Percentiles rank a stretch among this genome's conserved stretches.
Conservation (phyloP, 306 rosid genomes). For the Rubus idaeus region DNA sequence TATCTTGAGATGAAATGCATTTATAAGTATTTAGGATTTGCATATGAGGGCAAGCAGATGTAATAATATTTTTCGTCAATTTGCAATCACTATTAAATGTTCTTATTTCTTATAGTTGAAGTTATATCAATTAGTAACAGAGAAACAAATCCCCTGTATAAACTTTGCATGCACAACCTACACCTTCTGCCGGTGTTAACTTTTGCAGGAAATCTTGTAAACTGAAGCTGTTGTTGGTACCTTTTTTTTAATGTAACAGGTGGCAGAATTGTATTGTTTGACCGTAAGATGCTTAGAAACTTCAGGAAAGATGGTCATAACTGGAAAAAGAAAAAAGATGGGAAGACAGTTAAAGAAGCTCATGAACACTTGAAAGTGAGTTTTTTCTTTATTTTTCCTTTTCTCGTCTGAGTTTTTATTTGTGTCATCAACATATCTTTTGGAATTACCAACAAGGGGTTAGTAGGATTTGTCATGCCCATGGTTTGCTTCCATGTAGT, state of each 20-base stretch:
- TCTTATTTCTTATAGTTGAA: slow-evolving; percentile 10
- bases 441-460: background rate
- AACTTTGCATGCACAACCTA: slow-evolving; percentile 3
- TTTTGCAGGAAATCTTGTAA: background rate
- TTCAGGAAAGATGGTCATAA: slow-evolving; percentile 94
- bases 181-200: slow-evolving; percentile 14
- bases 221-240: background rate
- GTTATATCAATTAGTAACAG: slow-evolving; percentile 3
- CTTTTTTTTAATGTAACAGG: slow-evolving; percentile 48
- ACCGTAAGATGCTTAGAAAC: slow-evolving; percentile 91
- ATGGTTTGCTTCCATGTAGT: background rate
- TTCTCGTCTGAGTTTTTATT: slow-evolving; percentile 16
- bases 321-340: slow-evolving; percentile 98
- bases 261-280: slow-evolving; percentile 77
- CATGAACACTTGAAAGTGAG: slow-evolving; percentile 98
- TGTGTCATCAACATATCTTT: slow-evolving; percentile 13
- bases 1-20: slow-evolving; percentile 8
- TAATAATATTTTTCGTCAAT: slow-evolving; percentile 1
- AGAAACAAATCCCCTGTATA: slow-evolving; percentile 10
- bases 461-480: background rate
- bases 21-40: slow-evolving; percentile 13
- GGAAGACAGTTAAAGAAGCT: slow-evolving; percentile 98
- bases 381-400: slow-evolving; percentile 6
- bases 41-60: background rate
- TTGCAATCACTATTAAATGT: background rate